Percentiles rank a stretch among this genome's conserved stretches.
Evolutionary conservation across 345 rosid species (phyloP).

Genomic region (Balakata baccata): DNA sequence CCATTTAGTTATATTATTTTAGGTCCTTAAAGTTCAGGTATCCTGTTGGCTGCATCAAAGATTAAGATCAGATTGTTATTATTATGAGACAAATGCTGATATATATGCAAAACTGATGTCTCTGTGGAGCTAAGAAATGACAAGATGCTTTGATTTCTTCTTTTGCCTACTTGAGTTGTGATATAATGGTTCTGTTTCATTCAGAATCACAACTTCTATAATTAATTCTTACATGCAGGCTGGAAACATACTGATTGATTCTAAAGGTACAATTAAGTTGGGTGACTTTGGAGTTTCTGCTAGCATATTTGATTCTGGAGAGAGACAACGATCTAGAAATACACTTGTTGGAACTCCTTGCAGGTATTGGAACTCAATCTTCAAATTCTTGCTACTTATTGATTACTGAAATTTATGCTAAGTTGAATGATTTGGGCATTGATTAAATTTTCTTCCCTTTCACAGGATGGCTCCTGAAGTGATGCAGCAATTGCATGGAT

Average conservation of each 20-base stretch:
- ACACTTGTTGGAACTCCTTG: slow-evolving; percentile 99
- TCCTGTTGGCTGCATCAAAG: not conserved
- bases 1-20: not conserved
- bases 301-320: slow-evolving; percentile 97
- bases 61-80: not conserved
- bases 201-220: not conserved
- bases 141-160: too few relatives aligned
- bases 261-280: slow-evolving; percentile 76
- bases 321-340: slow-evolving; percentile 93
- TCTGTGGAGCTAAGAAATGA: not conserved
- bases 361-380: slow-evolving; percentile 48
- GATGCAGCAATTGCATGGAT: slow-evolving; percentile 98
- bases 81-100: not conserved
- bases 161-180: not conserved
- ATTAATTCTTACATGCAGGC: slow-evolving; percentile 51
- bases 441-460: slow-evolving; percentile 13
- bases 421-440: not conserved
- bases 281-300: slow-evolving; percentile 99
- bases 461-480: slow-evolving; percentile 99
- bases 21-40: not conserved
- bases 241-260: slow-evolving; percentile 82
- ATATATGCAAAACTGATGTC: not conserved
- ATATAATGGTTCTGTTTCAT: not conserved
- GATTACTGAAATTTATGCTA: not conserved
- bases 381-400: not conserved